Evolutionary conservation across 306 rosid genomes (phyloP).

Genomic region (Lotus japonicus): DNA sequence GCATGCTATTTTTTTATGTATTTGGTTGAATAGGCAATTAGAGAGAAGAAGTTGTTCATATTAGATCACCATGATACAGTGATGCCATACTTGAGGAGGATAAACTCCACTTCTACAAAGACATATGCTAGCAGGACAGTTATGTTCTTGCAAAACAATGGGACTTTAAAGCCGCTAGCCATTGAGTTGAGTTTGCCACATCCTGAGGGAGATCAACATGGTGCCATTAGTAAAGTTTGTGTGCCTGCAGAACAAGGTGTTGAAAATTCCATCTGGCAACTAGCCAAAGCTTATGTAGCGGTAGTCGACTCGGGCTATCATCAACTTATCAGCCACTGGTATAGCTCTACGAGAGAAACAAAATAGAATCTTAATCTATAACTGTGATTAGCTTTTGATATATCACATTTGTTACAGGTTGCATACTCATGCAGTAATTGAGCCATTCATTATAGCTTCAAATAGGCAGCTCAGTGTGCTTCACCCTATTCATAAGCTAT

Average conservation of each 20-base stretch:
- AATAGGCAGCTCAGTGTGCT: conserved; percentile 72
- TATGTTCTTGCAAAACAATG: conserved; percentile 46
- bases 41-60: conserved; percentile 44
- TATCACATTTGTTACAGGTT: conserved; percentile 42
- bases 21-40: conserved; percentile 51
- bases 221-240: conserved; percentile 49
- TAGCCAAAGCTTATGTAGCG: conserved; percentile 78
- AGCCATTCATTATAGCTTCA: conserved; percentile 77
- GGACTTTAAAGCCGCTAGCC: conserved; percentile 63
- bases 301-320: conserved; percentile 71
- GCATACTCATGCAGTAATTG: conserved; percentile 68
- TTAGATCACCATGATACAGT: conserved; percentile 68
- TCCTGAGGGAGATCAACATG: conserved; percentile 47
- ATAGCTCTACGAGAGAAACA: background rate
- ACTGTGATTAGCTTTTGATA: background rate
- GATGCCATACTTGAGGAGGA: conserved; percentile 60
- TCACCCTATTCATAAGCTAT: conserved; percentile 73
- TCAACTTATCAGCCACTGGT: conserved; percentile 86
- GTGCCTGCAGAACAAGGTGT: conserved; percentile 48
- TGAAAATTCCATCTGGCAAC: conserved; percentile 54
- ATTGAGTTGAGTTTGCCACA: conserved; percentile 76
- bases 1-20: background rate
- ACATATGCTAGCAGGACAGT: conserved; percentile 65
- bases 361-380: background rate
- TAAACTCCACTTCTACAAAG: conserved; percentile 56